Conservation (phyloP, 139 green algal genomes). For the Penium margaritaceum region DNA sequence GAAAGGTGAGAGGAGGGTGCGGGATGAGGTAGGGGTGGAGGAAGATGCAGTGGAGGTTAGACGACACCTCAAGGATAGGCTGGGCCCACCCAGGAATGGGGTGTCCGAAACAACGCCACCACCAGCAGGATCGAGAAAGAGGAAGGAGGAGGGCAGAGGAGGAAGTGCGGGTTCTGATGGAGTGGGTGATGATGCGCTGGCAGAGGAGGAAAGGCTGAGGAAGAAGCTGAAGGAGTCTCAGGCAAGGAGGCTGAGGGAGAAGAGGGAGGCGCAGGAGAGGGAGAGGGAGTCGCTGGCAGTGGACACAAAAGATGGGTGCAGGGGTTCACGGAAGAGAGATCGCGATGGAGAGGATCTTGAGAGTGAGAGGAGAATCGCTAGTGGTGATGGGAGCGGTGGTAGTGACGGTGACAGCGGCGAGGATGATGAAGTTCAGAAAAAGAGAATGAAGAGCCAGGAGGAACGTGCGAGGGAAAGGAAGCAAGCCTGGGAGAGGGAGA, state of each 20-base stretch:
- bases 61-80: too few relatives aligned
- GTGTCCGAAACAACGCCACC: too few relatives aligned
- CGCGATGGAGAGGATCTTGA: neutral
- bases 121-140: too few relatives aligned
- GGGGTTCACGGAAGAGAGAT: neutral
- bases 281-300: neutral
- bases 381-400: too few relatives aligned
- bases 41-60: neutral
- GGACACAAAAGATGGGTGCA: too few relatives aligned
- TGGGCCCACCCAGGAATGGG: too few relatives aligned
- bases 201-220: neutral
- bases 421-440: too few relatives aligned
- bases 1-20: neutral
- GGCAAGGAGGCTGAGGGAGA: neutral
- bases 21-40: neutral
- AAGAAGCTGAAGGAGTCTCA: slow-evolving; percentile 1
- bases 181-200: neutral
- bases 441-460: neutral
- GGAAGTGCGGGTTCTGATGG: neutral
- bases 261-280: neutral
- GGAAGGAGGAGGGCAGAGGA: neutral
- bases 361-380: neutral
- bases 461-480: slow-evolving; percentile 3
- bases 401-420: too few relatives aligned
- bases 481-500: slow-evolving; percentile 6